These are phyloP conservation scores for Amesomyces nigricolor DNA, from an alignment of 2,329 filamentous ascomycete species.

Conservation along the genomic window DNA sequence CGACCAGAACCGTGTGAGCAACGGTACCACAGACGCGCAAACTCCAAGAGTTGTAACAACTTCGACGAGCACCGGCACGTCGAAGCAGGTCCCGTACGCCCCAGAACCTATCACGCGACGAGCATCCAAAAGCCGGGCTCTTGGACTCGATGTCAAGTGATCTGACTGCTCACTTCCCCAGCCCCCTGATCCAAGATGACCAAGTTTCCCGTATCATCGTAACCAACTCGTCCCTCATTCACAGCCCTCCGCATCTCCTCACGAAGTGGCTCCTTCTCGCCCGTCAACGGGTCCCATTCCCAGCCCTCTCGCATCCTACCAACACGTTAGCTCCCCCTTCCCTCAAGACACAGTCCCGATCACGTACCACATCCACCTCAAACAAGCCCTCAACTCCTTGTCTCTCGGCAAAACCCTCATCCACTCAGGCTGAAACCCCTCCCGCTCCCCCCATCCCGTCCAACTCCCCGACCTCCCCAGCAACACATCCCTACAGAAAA, in stretches of 20 bases:
- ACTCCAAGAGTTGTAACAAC: neutral
- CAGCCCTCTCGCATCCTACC: slow-evolving; percentile 68
- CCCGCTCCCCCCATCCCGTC: slow-evolving; percentile 50
- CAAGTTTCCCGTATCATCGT: slow-evolving; percentile 46
- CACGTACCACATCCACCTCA: slow-evolving; percentile 72
- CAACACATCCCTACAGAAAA: slow-evolving; percentile 80
- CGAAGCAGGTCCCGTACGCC: no score
- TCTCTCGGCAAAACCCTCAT: slow-evolving; percentile 76
- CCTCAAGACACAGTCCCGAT: neutral
- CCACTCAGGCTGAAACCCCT: slow-evolving; percentile 78
- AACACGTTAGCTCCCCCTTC: slow-evolving; percentile 1
- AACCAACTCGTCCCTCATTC: slow-evolving; percentile 51
- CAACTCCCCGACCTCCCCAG: slow-evolving; percentile 61
- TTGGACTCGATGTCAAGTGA: no score
- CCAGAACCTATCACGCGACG: no score
- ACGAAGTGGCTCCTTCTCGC: slow-evolving; percentile 50
- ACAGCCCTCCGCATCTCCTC: slow-evolving; percentile 52
- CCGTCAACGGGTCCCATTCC: slow-evolving; percentile 71
- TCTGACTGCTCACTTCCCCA: neutral
- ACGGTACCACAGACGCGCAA: no score
- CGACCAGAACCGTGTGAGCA: no score
- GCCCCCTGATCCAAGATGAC: slow-evolving; percentile 33
- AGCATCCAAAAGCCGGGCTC: no score
- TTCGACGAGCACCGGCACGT: no score
- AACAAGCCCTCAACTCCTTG: slow-evolving; percentile 81